Conservation (phyloP, 805 yeast genomes). For the Kodamaea restingae region DNA sequence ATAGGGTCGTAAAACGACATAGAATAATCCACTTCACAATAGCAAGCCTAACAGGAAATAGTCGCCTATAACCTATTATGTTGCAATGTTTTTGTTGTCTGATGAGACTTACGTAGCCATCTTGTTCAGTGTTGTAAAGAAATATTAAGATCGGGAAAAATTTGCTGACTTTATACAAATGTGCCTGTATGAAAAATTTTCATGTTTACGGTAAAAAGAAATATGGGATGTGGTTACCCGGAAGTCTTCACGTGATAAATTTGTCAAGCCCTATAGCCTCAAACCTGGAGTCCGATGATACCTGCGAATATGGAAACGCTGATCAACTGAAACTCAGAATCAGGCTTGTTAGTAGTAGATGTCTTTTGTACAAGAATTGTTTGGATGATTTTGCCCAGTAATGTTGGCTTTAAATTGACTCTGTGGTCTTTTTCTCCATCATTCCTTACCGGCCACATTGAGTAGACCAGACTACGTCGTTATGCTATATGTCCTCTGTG, state of each 20-base stretch:
- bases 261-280: background rate
- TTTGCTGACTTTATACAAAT: background rate
- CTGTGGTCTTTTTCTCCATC: too few relatives aligned
- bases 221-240: background rate
- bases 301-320: too few relatives aligned
- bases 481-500: too few relatives aligned
- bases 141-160: background rate
- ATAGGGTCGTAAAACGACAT: conserved; percentile 2
- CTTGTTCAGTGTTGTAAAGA: conserved; percentile 3
- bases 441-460: too few relatives aligned
- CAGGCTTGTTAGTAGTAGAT: too few relatives aligned
- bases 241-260: conserved; percentile 1
- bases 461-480: too few relatives aligned
- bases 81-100: conserved; percentile 1
- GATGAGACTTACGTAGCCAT: conserved; percentile 10
- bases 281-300: too few relatives aligned
- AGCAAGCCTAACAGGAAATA: background rate
- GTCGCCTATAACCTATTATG: conserved; percentile 3
- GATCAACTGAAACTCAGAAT: too few relatives aligned
- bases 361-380: too few relatives aligned
- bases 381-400: too few relatives aligned
- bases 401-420: too few relatives aligned
- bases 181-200: conserved; percentile 3
- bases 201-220: background rate
- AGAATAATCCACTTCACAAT: conserved; percentile 1